Evolutionary conservation across 805 yeast genomes (phyloP), one percentile per base, ranked within the genome.

Genomic region (Zygosaccharomyces kombuchaensis): DNA sequence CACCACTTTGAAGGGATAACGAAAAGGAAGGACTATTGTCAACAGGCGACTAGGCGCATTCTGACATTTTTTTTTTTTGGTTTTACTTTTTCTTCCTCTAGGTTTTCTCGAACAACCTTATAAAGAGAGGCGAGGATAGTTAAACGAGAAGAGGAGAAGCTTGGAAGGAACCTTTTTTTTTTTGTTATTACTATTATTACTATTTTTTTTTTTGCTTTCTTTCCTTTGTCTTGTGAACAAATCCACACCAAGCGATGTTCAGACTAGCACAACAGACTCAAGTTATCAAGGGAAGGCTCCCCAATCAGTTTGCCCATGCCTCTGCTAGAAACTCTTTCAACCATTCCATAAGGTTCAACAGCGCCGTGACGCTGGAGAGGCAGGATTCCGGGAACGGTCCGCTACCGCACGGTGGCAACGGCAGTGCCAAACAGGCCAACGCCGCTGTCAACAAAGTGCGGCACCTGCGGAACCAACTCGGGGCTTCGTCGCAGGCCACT

Each of bases 301-400:
- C 73, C 17, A 67, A 66, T 47, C 73, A 70, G 49, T 66, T 69
- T 36, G 71, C 69, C 27, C 58, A 65, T 31, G 62, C 69, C 3
- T 55, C 60, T 10, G 65, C 69, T 7, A 65, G 70, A 54, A 66
- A 65, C 53, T 65, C 70, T 2, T 53, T 68, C 32, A 68, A 68
- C 53, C 66, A 66, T 45, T 62, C 71, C 10, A 60, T 68, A 47
- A 58, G 71, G 53, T 65, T 67, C 51, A 69, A 69, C 56, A 60
- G 59, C 35, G 53, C 68, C 1, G 65, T 63, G 19, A 58, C 68
- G 6, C 48, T 65, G 37, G 70, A 69, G 34, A 60, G 69, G 45
- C 52, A 47, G 25, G 53, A 49, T 23, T 46, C 53, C 22, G 34
- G 41, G 4, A 38, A 38, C 12, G 41, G 27, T 3, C 41, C 41